Evolutionary conservation across 768 basidiomycete species (phyloP), one percentile per base, ranked within the genome.

Genomic region (Termitomyces sp.): DNA sequence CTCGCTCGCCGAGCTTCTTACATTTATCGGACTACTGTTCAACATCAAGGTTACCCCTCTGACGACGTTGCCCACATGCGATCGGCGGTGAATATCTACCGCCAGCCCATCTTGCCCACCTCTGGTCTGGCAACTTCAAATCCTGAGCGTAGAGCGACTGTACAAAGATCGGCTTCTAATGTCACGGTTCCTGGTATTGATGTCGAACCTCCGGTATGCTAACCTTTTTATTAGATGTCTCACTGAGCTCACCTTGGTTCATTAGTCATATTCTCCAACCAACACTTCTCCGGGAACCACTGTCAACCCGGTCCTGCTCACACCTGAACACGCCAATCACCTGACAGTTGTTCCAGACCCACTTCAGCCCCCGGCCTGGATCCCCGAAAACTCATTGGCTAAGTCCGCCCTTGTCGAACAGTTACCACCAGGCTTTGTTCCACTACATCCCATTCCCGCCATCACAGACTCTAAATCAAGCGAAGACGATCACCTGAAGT

Each of bases 181-280:
- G 65, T 68, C 16, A 76, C 73, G 42, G 72, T 82, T 20, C 78
- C 76, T 3, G 72, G 74, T 40, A 83, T 83, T 57, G 63, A 77
- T 40, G 74, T 84, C 35, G 75, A 81, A 67, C 75, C 82, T 16
- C 83, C 82, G 13, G 82, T 83, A 65, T 36, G 77, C 70, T 28
- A 22, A 35, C 22, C n/a, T 55, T 28, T n/a, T 57, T 15, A 44
- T 20, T 40, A n/a, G 12, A 59, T 28, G 52, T 32, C 3, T 39
- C 48, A 33, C 33, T 44, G 13, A 40, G 13, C 15, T 38, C 32
- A 53, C 46, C 60, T 51, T n/a, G n/a, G 44, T 48, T 39, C 20
- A 22, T 40, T 42, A 83, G 81, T 79, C 80, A 7, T 73, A 74
- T 44, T 75, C 80, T 4, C 74, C 75, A 9, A 75, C 78, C 2